Conservation (phyloP, 2,329 filamentous ascomycete genomes). For the Alternaria sp. region DNA sequence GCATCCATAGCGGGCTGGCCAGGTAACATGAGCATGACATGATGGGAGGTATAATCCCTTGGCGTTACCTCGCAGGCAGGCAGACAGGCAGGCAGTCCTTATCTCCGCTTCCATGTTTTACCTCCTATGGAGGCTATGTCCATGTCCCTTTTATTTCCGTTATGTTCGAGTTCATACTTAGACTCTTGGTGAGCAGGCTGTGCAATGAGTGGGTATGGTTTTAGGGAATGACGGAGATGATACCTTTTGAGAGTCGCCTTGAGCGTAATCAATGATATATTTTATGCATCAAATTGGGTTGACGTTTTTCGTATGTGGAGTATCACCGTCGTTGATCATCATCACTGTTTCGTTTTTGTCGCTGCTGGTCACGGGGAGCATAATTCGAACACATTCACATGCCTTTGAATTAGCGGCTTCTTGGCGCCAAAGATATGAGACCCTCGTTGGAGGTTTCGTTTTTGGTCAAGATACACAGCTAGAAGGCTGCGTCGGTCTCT, state of each 20-base stretch:
- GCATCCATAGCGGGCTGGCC: slow-evolving; percentile 1
- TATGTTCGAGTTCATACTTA: not conserved
- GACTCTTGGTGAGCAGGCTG: not conserved
- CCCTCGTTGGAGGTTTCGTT: too few species aligned
- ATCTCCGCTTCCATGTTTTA: slow-evolving; percentile 1
- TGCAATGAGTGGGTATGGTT: not conserved
- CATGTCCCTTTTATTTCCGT: not conserved
- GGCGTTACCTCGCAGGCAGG: not conserved
- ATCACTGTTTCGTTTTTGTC: too few species aligned
- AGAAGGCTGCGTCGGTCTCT: too few species aligned
- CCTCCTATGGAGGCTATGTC: not conserved
- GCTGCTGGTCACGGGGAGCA: too few species aligned
- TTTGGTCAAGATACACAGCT: too few species aligned
- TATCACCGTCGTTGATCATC: too few species aligned
- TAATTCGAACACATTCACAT: too few species aligned
- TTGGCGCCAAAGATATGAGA: too few species aligned
- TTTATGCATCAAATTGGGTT: not conserved
- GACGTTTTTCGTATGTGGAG: too few species aligned
- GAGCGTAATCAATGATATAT: not conserved
- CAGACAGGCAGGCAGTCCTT: not conserved
- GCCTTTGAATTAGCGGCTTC: too few species aligned
- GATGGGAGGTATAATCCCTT: slow-evolving; percentile 1
- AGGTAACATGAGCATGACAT: not conserved
- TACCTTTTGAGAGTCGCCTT: not conserved
- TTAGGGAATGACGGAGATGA: not conserved